Base-by-base conservation (phyloP, 768 basidiomycete species). In the Omphalotus guepiniiformis region DNA sequence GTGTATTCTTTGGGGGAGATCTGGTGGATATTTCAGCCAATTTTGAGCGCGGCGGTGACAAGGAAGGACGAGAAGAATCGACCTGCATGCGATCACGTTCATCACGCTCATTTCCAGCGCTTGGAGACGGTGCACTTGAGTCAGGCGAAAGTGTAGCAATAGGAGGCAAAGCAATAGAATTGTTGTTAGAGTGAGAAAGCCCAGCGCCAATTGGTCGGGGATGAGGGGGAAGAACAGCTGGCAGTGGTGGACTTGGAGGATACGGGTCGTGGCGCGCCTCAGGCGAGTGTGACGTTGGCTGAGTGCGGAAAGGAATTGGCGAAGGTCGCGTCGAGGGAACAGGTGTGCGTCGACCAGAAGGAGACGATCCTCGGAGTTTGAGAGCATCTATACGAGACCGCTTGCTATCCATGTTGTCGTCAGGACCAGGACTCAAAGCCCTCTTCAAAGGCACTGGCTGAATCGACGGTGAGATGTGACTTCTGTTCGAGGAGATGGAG, bases 241-340 rank as follows among this genome's bases (percentile, higher is more conserved):
- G 75, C 11, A 85, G 65, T 21, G 80, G 62, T 0, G 86, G 81
- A 55, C 74, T 73, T 47, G 77, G 68, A 29, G 74, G 70, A 48
- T 75, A 79, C 3, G 64, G 61, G 30, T 79, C 78, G 43, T 77
- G 79, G 25, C 83, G 79, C 11, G 74, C 70, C 59, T 88, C 85
- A 16, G 83, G 84, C 18, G 86, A 87, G 58, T 75, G 83, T 11
- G 83, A 78, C 4, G 78, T 65, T 7, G 82, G 80, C 57, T 87
- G 86, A 3, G 78, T 80, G 55, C 81, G 78, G 76, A 88, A 84
- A 13, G 86, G 85, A 38, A 78, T 79, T 2, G 86, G 85, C 16
- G 85, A 87, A 0, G 79, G 82, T 3, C 84, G 71, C 37, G 80
- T 78, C 19, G 82, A 80, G 32, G 78, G 75, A 23, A 76, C 58